Conservation (phyloP, 352 stramenopile genomes). For the Phytophthora tubulina region DNA sequence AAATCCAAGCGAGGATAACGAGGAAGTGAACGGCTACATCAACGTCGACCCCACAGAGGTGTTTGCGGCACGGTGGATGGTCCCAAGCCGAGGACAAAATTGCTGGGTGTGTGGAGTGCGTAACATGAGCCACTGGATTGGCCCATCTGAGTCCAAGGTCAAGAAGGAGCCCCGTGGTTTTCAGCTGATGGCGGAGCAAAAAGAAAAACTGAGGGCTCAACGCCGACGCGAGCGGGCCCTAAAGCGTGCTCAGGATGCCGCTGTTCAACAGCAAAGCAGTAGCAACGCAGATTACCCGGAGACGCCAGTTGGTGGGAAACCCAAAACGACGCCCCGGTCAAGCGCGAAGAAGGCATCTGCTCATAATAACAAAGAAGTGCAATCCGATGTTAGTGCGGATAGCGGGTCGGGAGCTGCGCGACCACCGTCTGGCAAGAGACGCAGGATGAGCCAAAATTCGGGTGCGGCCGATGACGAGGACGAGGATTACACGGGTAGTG, state of each 20-base stretch:
- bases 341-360: constrained; percentile 20
- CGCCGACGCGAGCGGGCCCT: constrained; percentile 25
- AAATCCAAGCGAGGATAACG: constrained; percentile 75
- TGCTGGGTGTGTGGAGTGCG: constrained; percentile 86
- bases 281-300: constrained; percentile 12
- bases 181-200: constrained; percentile 24
- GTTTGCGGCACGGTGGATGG: constrained; percentile 78
- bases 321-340: constrained; percentile 21
- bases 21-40: constrained; percentile 65
- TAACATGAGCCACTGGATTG: constrained; percentile 75
- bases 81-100: constrained; percentile 56
- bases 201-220: constrained; percentile 25
- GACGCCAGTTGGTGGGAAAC: constrained; percentile 15
- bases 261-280: constrained; percentile 14
- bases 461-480: constrained; percentile 38
- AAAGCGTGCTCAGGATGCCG: constrained; percentile 24
- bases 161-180: constrained; percentile 26
- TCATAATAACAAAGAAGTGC: constrained; percentile 14
- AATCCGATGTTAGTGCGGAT: constrained; percentile 14
- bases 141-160: constrained; percentile 48
- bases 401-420: constrained; percentile 9
- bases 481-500: constrained; percentile 41
- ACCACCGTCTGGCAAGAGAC: constrained; percentile 15
- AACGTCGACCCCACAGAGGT: constrained; percentile 77
- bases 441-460: constrained; percentile 25